Evolutionary conservation across 805 yeast species (phyloP), one percentile per base, ranked within the genome.

Genomic region (Metschnikowia baotianmanensis): DNA sequence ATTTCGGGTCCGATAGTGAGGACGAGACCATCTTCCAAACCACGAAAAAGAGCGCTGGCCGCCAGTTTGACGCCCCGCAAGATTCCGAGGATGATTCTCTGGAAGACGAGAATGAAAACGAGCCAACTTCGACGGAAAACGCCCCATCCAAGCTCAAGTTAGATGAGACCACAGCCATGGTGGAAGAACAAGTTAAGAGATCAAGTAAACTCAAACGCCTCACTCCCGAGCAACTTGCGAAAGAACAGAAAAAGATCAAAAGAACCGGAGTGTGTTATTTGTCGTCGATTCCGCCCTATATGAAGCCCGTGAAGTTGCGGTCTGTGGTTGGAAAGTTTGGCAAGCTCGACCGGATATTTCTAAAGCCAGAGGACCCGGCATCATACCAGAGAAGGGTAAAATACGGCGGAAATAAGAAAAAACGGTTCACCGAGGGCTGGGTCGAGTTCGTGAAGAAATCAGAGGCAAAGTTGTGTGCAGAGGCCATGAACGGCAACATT

Each of bases 361-460:
- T 93, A 47, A 84, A 88, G 50, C 96, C 95, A 12, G 99, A 93
- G 61, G 86, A 83, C 48, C 74, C 80, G 8, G 68, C 75, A 21
- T 72, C 72, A 7, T 72, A 88, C 54, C 78, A 77, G 37, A 72
- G 74, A 36, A 71, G 99, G 53, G 80, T 86, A 16, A 85, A 83
- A 55, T 76, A 78, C 47, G 98, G 98, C 11, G 98, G 99, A 17
- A 93, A 91, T 62, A 89, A 88, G 61, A 90, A 90, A 63, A 75
- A 76, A 57, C 83, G 77, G 65, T 93, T 78, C 57, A 86, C 84
- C 21, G 99, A 91, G 69, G 99, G 99, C 11, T 93, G 99, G 99
- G 93, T 86, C 6, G 99, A 93, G 64, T 93, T 86, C 62, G 67
- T 75, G 19, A 78, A 79, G 55, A 93, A 93, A 58, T 77, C 76